Percentiles rank a stretch among this genome's conserved stretches.
These are phyloP conservation scores for Boletus sensibilis DNA, from an alignment of 768 basidiomycete species.

Conservation along the genomic window DNA sequence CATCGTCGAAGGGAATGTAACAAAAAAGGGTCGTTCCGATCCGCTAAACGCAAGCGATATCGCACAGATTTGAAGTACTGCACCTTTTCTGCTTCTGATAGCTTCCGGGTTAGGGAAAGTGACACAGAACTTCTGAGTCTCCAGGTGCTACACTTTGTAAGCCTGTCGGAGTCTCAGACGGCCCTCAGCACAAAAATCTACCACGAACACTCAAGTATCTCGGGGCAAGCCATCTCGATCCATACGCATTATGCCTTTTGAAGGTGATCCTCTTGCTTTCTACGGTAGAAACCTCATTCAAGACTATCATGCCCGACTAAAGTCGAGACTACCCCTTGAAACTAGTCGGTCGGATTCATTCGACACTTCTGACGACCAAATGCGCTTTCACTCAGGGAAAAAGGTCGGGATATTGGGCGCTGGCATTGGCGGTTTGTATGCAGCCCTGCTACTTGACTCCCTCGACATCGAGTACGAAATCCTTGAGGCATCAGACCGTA, in stretches of 20 bases:
- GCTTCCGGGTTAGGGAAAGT: too few species aligned
- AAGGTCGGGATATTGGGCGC: slow-evolving; percentile 24
- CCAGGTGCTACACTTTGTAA: too few species aligned
- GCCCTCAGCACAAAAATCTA: too few species aligned
- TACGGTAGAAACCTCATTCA: slow-evolving; percentile 6
- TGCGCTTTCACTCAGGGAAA: neutral
- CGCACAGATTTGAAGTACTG: too few species aligned
- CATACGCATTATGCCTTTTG: slow-evolving; percentile 1
- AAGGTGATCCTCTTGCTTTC: slow-evolving; percentile 6
- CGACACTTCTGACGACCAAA: neutral
- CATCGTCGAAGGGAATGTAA: too few species aligned
- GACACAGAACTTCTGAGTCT: too few species aligned
- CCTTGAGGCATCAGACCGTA: slow-evolving; percentile 40
- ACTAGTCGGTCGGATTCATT: neutral
- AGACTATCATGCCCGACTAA: slow-evolving; percentile 3
- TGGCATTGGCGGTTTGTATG: slow-evolving; percentile 38
- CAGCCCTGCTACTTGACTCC: slow-evolving; percentile 45
- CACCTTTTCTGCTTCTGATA: too few species aligned
- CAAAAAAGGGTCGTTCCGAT: too few species aligned
- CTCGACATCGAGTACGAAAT: slow-evolving; percentile 45
- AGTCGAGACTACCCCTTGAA: neutral
- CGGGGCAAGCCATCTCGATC: too few species aligned
- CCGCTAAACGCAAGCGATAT: too few species aligned
- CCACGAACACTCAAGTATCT: too few species aligned
- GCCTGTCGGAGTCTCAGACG: too few species aligned